phyloP scores from a whole-genome alignment of 2,329 filamentous ascomycete species.

The Didymosphaeria variabile region DNA sequence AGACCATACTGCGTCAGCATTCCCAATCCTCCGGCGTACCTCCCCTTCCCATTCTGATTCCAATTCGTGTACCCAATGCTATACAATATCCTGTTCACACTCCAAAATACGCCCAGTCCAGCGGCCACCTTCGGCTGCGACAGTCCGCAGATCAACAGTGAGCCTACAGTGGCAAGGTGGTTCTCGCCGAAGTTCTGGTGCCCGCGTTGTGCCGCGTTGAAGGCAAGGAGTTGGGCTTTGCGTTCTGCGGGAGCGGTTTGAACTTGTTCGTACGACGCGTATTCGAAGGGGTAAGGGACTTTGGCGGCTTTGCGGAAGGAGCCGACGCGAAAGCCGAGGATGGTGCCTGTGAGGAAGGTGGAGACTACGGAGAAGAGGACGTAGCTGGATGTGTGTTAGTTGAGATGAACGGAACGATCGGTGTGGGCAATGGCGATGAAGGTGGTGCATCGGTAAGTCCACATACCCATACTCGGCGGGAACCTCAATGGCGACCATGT shows the following conservation, averaged over 20 bases:
- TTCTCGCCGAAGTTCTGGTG: constrained; percentile 70
- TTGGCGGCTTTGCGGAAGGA: constrained; percentile 61
- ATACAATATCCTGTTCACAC: constrained; percentile 60
- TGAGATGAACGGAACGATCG: constrained; percentile 10
- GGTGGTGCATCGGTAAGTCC: constrained; percentile 8
- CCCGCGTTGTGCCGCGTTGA: constrained; percentile 54
- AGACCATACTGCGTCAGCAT: constrained; percentile 44
- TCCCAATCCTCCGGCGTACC: constrained; percentile 50
- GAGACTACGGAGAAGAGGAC: constrained; percentile 64
- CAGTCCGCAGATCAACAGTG: constrained; percentile 64
- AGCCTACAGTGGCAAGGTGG: constrained; percentile 60
- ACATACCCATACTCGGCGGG: constrained; percentile 45
- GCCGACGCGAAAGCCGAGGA: constrained; percentile 60
- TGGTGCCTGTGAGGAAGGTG: constrained; percentile 62
- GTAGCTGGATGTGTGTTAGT: constrained; percentile 53
- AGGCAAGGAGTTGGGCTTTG: constrained; percentile 56
- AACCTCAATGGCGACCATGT: constrained; percentile 38
- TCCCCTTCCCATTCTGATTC: constrained; percentile 54
- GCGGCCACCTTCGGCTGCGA: constrained; percentile 60
- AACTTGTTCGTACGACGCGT: constrained; percentile 65
- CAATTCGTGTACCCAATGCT: constrained; percentile 56
- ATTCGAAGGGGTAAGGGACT: constrained; percentile 66
- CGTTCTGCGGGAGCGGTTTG: constrained; percentile 48
- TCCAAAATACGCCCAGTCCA: constrained; percentile 60
- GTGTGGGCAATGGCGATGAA: background rate